phyloP scores from a whole-genome alignment of 2,329 filamentous ascomycete genomes.

The Ceratocystis variospora region DNA sequence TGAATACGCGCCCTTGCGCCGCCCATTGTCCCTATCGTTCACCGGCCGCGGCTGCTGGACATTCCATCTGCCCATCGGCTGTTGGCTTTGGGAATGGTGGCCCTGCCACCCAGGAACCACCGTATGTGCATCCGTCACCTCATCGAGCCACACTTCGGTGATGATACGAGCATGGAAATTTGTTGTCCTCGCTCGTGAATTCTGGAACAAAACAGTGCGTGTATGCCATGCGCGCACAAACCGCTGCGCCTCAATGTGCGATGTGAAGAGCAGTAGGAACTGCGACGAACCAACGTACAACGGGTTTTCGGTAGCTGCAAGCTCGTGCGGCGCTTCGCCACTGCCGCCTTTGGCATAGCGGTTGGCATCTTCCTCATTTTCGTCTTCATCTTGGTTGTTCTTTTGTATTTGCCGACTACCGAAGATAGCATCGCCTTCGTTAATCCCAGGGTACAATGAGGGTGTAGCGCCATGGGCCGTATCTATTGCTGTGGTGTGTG shows the following conservation, averaged over 20 bases:
- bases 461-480: neutral
- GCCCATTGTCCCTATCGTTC: neutral
- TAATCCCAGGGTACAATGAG: constrained; percentile 3
- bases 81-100: neutral
- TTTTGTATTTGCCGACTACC: neutral
- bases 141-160: constrained; percentile 13
- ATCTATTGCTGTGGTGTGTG: neutral
- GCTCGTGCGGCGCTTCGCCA: neutral
- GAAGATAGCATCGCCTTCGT: constrained; percentile 12
- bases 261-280: constrained; percentile 17
- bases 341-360: neutral
- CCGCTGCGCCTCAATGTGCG: constrained; percentile 26
- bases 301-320: constrained; percentile 9
- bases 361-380: neutral
- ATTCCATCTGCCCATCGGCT: neutral
- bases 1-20: constrained; percentile 6
- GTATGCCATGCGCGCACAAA: constrained; percentile 33
- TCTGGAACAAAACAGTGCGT: constrained; percentile 21
- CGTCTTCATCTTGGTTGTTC: neutral
- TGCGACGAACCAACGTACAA: constrained; percentile 9
- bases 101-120: neutral
- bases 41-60: neutral
- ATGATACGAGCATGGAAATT: constrained; percentile 14
- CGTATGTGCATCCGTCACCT: neutral
- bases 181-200: constrained; percentile 12